These are phyloP conservation scores for Fusarium beomiforme DNA, from an alignment of 2,329 filamentous ascomycete species.

Conservation along the genomic window DNA sequence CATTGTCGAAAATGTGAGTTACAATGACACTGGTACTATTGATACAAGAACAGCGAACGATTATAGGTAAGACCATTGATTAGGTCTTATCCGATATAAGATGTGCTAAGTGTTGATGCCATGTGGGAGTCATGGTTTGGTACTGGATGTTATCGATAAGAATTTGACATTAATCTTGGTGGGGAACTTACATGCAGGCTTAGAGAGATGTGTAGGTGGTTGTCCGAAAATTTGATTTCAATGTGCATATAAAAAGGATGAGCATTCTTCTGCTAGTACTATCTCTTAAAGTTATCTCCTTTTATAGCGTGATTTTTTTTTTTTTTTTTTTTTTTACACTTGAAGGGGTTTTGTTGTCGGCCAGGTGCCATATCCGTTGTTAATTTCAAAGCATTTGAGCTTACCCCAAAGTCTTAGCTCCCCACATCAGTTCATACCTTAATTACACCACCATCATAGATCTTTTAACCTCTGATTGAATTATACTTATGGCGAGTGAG, in stretches of 20 bases:
- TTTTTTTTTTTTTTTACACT: too few relatives aligned
- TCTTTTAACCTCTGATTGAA: neutral
- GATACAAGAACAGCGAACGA: neutral
- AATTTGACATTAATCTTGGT: constrained; percentile 1
- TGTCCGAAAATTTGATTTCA: neutral
- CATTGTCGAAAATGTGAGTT: constrained; percentile 12
- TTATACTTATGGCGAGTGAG: too few relatives aligned
- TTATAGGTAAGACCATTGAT: neutral
- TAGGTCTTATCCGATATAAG: neutral
- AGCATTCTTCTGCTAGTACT: neutral
- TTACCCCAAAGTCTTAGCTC: neutral
- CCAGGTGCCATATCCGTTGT: neutral
- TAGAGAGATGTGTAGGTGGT: neutral
- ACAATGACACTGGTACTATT: neutral
- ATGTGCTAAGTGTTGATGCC: neutral
- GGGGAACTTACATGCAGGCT: neutral
- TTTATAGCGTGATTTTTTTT: neutral
- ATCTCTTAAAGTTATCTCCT: neutral
- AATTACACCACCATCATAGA: neutral
- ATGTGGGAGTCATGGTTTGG: constrained; percentile 11
- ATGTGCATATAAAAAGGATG: neutral
- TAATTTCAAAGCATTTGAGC: neutral
- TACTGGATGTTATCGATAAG: constrained; percentile 36
- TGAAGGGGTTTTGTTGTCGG: neutral
- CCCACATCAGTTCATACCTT: neutral